A percentile compares a stretch with the other conserved stretches of the same genome.
phyloP scores from a whole-genome alignment of 1,284 basidiomycete genomes.

The Coniferiporia sulphurascens region DNA sequence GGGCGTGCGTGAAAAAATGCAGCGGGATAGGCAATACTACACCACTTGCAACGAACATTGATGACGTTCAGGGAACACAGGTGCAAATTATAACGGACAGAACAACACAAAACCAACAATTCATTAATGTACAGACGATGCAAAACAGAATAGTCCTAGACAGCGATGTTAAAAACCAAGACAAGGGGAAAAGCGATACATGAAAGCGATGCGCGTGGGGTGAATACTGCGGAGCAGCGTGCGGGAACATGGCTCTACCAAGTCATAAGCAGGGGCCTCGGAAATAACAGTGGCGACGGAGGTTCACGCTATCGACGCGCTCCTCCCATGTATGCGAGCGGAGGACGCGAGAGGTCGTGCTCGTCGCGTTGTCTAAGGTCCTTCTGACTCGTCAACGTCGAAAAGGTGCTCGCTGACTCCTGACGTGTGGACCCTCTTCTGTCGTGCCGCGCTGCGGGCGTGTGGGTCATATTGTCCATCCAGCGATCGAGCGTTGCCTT shows the following conservation, averaged over 20 bases:
- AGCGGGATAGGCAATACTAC: no score
- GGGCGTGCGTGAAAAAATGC: no score
- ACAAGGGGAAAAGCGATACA: no score
- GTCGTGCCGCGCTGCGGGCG: not conserved
- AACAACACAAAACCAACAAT: no score
- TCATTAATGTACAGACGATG: no score
- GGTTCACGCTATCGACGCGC: conserved; percentile 2
- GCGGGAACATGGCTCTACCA: not conserved
- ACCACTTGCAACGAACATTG: no score
- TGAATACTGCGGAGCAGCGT: not conserved
- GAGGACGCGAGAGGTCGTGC: not conserved
- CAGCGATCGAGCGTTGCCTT: conserved; percentile 21
- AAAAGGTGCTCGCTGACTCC: conserved; percentile 5
- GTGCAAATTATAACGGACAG: no score
- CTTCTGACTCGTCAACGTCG: not conserved
- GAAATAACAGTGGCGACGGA: not conserved
- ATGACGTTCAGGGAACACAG: no score
- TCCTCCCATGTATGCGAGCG: not conserved
- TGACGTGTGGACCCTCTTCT: not conserved
- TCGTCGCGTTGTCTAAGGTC: not conserved
- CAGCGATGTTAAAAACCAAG: no score
- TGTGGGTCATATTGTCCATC: conserved; percentile 23
- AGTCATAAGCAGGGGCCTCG: not conserved
- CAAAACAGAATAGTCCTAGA: no score
- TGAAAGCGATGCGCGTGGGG: no score